These are phyloP conservation scores for Parietaria judaica DNA, from an alignment of 306 rosid genomes.

Conservation along the genomic window DNA sequence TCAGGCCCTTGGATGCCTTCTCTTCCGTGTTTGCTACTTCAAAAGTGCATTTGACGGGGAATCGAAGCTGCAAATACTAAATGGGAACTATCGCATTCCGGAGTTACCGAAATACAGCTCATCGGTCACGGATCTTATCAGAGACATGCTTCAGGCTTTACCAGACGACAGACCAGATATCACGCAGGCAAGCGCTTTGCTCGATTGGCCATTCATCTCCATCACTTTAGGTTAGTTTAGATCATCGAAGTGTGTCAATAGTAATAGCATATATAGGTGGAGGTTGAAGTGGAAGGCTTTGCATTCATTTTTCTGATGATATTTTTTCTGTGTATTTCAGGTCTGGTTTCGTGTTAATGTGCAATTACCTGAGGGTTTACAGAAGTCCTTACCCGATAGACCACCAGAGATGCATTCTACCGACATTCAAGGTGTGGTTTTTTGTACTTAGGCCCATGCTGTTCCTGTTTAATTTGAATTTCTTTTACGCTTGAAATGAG, in stretches of 20 bases:
- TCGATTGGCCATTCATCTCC: slow-evolving; percentile 99
- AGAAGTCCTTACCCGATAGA: slow-evolving; percentile 81
- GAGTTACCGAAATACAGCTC: slow-evolving; percentile 71
- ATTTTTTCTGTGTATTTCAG: slow-evolving; percentile 34
- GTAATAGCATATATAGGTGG: slow-evolving; percentile 53
- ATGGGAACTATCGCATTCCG: slow-evolving; percentile 97
- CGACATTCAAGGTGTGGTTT: slow-evolving; percentile 6
- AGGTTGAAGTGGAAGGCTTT: slow-evolving; percentile 15
- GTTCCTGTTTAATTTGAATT: too few relatives aligned
- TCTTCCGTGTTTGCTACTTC: slow-evolving; percentile 92
- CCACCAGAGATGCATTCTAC: slow-evolving; percentile 52
- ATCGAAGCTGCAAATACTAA: slow-evolving; percentile 90
- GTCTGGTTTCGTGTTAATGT: slow-evolving; percentile 97
- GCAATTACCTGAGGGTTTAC: slow-evolving; percentile 66
- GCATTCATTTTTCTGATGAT: slow-evolving; percentile 32
- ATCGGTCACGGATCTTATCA: slow-evolving; percentile 59
- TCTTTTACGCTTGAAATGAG: too few relatives aligned
- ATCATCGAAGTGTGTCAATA: slow-evolving; percentile 42
- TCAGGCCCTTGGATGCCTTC: slow-evolving; percentile 99
- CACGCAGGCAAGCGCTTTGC: slow-evolving; percentile 99
- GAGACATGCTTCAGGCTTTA: slow-evolving; percentile 86
- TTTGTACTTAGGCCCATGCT: too few relatives aligned
- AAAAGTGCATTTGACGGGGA: slow-evolving; percentile 97
- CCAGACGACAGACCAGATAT: slow-evolving; percentile 98
- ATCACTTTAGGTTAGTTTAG: slow-evolving; percentile 99